phyloP scores from a whole-genome alignment of 2,329 filamentous ascomycete species.

The Ceratocystis diversiconidia region DNA sequence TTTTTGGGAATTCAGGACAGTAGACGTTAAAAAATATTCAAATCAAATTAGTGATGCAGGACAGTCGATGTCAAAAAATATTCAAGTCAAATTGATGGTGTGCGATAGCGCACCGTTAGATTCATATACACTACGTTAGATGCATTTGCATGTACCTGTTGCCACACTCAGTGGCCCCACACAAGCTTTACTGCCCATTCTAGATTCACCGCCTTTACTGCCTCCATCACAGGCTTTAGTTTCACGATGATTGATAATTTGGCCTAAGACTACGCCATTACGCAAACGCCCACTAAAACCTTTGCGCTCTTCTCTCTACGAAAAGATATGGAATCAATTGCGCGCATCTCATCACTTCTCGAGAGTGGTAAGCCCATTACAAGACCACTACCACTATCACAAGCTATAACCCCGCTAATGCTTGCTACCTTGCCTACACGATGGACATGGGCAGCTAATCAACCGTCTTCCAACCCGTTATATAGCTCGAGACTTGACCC shows the following conservation, averaged over 20 bases:
- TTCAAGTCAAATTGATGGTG: no score
- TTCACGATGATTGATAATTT: background rate
- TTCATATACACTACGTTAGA: no score
- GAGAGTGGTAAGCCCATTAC: conserved; percentile 59
- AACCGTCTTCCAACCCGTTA: background rate
- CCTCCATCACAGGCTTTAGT: background rate
- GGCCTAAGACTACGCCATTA: no score
- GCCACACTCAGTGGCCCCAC: background rate
- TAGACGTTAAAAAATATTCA: no score
- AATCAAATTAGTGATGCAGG: no score
- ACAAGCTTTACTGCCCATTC: conserved; percentile 1
- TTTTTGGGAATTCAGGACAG: no score
- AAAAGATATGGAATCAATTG: conserved; percentile 76
- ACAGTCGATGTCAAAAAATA: no score
- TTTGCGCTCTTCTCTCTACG: background rate
- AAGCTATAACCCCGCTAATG: background rate
- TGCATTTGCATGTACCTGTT: background rate
- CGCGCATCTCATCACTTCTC: conserved; percentile 81
- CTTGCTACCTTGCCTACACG: background rate
- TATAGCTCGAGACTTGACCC: conserved; percentile 83
- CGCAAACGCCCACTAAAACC: background rate
- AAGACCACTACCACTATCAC: background rate
- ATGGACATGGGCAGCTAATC: conserved; percentile 7
- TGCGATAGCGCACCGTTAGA: no score
- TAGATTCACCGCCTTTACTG: conserved; percentile 1